phyloP scores from a whole-genome alignment of 2,329 filamentous ascomycete genomes.

The Ophiostoma populinum region DNA sequence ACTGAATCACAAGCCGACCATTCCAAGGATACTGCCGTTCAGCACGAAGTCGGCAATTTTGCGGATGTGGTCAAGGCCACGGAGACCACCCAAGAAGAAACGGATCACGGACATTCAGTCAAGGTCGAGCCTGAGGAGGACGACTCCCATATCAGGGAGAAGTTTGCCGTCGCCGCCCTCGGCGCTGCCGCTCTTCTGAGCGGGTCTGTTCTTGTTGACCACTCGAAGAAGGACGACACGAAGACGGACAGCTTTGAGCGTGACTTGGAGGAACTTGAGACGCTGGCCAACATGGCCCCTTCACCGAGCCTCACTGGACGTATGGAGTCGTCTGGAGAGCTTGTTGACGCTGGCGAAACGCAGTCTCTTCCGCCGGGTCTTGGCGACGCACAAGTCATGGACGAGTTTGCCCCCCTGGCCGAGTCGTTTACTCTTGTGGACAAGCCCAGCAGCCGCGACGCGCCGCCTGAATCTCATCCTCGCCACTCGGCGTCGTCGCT shows the following conservation, averaged over 20 bases:
- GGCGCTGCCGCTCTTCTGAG: slow-evolving; percentile 8
- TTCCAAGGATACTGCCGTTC: too few species aligned
- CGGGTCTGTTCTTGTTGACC: slow-evolving; percentile 5
- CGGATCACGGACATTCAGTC: not conserved
- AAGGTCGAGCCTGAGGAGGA: not conserved
- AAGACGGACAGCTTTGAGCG: not conserved
- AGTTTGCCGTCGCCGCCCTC: slow-evolving; percentile 3
- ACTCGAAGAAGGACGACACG: not conserved
- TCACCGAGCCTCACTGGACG: too few species aligned
- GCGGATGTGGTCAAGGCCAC: not conserved
- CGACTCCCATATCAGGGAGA: slow-evolving; percentile 1
- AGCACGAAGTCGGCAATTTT: too few species aligned
- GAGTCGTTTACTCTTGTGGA: slow-evolving; percentile 8
- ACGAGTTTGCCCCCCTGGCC: slow-evolving; percentile 1
- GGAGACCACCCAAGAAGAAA: not conserved
- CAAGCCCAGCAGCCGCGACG: not conserved
- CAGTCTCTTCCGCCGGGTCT: slow-evolving; percentile 7
- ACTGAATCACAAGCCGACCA: too few species aligned
- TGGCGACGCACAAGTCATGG: slow-evolving; percentile 3
- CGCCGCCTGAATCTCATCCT: slow-evolving; percentile 3
- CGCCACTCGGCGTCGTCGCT: slow-evolving; percentile 8
- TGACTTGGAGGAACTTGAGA: slow-evolving; percentile 6
- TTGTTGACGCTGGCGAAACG: slow-evolving; percentile 6
- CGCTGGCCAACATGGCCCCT: slow-evolving; percentile 4
- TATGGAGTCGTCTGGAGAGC: too few species aligned